Percentiles rank a stretch among this genome's conserved stretches.
Evolutionary conservation across 2,329 filamentous ascomycete species (phyloP).

Genomic region (Diplodia intermedia): DNA sequence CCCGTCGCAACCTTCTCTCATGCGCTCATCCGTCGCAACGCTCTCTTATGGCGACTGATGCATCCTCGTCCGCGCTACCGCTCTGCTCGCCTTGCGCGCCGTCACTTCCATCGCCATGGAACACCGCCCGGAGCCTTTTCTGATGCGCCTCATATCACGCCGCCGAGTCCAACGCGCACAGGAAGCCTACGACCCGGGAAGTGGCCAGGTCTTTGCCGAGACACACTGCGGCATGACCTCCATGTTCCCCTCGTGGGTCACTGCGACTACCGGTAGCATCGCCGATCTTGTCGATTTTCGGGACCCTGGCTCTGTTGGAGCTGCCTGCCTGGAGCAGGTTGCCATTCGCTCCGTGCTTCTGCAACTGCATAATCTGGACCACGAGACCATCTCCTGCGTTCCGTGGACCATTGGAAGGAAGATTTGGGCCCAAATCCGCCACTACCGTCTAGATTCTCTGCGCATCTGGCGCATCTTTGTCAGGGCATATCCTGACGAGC

Average conservation of each 20-base stretch:
- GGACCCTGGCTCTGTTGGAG: constrained; percentile 1
- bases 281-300: constrained; percentile 22
- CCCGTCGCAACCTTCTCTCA: not conserved
- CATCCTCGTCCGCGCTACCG: not conserved
- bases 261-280: constrained; percentile 17
- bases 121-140: not conserved
- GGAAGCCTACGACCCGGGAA: constrained; percentile 1
- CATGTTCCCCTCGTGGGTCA: constrained; percentile 25
- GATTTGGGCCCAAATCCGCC: constrained; percentile 12
- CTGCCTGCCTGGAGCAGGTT: constrained; percentile 13
- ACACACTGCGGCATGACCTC: constrained; percentile 8
- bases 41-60: constrained; percentile 18
- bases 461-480: constrained; percentile 27
- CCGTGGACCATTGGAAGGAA: constrained; percentile 16
- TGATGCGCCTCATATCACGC: constrained; percentile 10
- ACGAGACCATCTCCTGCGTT: constrained; percentile 12
- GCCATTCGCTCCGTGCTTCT: constrained; percentile 27
- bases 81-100: not conserved
- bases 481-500: constrained; percentile 18
- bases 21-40: not conserved
- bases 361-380: constrained; percentile 16
- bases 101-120: constrained; percentile 5
- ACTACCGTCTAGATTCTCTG: constrained; percentile 8
- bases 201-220: constrained; percentile 26
- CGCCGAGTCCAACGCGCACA: constrained; percentile 11